A percentile compares a stretch with the other conserved stretches of the same genome.
phyloP scores from a whole-genome alignment of 768 basidiomycete genomes.

The Agaricus blazei region DNA sequence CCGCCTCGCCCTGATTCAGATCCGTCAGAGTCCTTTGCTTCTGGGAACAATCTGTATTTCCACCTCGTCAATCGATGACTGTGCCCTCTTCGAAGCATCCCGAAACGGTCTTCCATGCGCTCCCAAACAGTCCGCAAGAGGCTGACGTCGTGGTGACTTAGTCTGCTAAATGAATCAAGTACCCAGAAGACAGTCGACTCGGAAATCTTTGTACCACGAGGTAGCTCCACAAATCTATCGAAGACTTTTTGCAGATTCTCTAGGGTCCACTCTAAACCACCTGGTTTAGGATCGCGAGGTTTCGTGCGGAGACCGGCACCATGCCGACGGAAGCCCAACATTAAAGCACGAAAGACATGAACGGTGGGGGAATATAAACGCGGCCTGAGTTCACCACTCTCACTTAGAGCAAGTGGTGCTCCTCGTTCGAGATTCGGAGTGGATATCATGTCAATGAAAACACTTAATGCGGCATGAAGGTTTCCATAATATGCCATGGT shows the following conservation, averaged over 20 bases:
- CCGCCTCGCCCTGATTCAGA: too few relatives aligned
- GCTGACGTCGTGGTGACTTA: conserved; percentile 45
- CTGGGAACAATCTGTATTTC: conserved; percentile 28
- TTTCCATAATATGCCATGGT: conserved; percentile 67
- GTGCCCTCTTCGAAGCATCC: conserved; percentile 35
- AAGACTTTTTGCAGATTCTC: conserved; percentile 54
- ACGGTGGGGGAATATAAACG: conserved; percentile 37
- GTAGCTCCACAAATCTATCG: conserved; percentile 55
- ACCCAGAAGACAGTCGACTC: conserved; percentile 58
- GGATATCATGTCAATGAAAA: conserved; percentile 66
- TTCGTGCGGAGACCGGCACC: conserved; percentile 26
- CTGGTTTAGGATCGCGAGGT: conserved; percentile 4
- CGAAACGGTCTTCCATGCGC: conserved; percentile 52
- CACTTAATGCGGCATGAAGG: conserved; percentile 45
- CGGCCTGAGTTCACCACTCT: conserved; percentile 21
- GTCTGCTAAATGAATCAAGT: conserved; percentile 56
- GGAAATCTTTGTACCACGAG: conserved; percentile 36
- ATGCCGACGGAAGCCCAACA: conserved; percentile 69
- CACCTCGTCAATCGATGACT: conserved; percentile 39
- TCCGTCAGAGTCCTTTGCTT: conserved; percentile 1
- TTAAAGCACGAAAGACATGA: conserved; percentile 63
- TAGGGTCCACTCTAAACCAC: conserved; percentile 47
- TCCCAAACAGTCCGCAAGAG: conserved; percentile 54
- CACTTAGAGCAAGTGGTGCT: conserved; percentile 21
- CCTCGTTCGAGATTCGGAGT: conserved; percentile 34